These are phyloP conservation scores for Xerocomellus chrysenteron DNA, from an alignment of 768 basidiomycete genomes.

Conservation along the genomic window DNA sequence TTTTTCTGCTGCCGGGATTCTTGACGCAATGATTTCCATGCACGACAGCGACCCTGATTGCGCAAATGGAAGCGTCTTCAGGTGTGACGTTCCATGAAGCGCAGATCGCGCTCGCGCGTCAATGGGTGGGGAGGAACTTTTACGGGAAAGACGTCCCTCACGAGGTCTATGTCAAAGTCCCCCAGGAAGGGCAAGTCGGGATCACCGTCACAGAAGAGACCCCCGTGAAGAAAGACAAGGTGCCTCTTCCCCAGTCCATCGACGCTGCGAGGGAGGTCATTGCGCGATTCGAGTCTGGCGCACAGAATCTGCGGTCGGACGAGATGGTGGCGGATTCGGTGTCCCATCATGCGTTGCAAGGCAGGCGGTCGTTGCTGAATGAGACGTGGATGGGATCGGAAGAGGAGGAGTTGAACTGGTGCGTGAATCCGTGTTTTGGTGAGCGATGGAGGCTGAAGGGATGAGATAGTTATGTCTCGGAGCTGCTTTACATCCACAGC, in stretches of 20 bases:
- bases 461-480: constrained; percentile 67
- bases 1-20: constrained; percentile 13
- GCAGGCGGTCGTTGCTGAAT: constrained; percentile 57
- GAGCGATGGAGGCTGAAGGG: constrained; percentile 5
- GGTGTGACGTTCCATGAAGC: constrained; percentile 84
- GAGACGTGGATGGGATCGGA: constrained; percentile 85
- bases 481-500: constrained; percentile 79
- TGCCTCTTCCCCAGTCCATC: constrained; percentile 63
- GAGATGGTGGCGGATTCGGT: constrained; percentile 73
- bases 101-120: constrained; percentile 77
- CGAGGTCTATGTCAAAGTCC: constrained; percentile 58
- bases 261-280: constrained; percentile 72
- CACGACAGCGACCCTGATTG: constrained; percentile 48
- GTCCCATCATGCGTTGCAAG: constrained; percentile 73
- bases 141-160: constrained; percentile 37
- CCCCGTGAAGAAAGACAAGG: constrained; percentile 54
- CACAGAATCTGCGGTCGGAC: constrained; percentile 53
- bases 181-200: constrained; percentile 49
- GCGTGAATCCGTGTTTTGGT: constrained; percentile 36
- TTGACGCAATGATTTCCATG: constrained; percentile 15
- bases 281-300: constrained; percentile 67
- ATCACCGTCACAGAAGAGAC: constrained; percentile 54
- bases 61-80: constrained; percentile 67
- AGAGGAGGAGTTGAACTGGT: constrained; percentile 81
- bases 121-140: constrained; percentile 63